Base-by-base conservation (phyloP, 805 yeast genomes). In the Candida pini region DNA sequence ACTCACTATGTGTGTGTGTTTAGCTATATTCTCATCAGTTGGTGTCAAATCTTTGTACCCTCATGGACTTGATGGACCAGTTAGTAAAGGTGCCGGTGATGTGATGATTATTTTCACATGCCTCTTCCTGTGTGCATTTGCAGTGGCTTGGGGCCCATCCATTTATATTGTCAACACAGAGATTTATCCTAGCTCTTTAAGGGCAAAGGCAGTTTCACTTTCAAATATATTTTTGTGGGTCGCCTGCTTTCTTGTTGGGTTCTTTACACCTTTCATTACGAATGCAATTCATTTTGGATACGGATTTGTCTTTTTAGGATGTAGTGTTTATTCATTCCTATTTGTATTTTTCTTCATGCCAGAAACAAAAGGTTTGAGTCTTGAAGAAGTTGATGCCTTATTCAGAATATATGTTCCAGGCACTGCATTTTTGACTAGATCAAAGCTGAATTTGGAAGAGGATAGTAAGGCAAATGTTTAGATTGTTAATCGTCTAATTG, bases 211-310 rank as follows among this genome's bases (percentile, higher is more conserved):
- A 26, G 71, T 80, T 40, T 73, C 85, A 9, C 52, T 81, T 35
- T 71, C 82, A 9, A 75, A 78, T 3, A 81, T 85, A 17, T 73
- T 86, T 30, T 82, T 81, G 62, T 82, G 90, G 90, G 53, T 78
- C 26, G 78, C 74, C 60, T 81, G 82, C 56, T 80, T 79, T 54
- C 70, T 69, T 17, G 78, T 80, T 53, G 83, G 81, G 6, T 78
- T 73, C 59, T 76, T 79, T 35, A 81, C 87, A 26, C 76, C 78
- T 31, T 66, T 68, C 56, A 69, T 69, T 44, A 68, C 71, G 15
- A 43, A 58, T 13, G 69, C 69, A 35, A 65, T 69, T 44, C 72
- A 69, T 53, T 70, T 71, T 52, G 66, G 67, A 51, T 71, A 69
- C 57, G 78, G 80, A 5, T 78, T 80, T 62, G 66, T 73, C 54